Percentiles rank a stretch among this genome's conserved stretches.
Conservation (phyloP, 352 stramenopile species). For the Phytophthora capsici region DNA sequence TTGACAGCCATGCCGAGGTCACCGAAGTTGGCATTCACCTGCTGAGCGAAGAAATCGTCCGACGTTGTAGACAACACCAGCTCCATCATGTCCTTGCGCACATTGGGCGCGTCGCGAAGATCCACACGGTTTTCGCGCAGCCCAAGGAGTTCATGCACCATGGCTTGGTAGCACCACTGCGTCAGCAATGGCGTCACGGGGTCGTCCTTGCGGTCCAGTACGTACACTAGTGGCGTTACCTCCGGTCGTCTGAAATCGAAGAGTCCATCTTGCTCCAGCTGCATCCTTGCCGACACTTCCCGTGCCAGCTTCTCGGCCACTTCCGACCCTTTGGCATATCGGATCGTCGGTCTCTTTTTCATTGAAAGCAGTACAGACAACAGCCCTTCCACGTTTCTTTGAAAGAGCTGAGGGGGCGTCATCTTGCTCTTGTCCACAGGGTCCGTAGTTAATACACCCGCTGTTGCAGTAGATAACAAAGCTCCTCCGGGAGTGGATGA, state of each 20-base stretch:
- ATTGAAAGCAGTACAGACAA: constrained; percentile 95
- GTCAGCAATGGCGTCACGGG: constrained; percentile 98
- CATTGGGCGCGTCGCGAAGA: constrained; percentile 93
- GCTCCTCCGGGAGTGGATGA: constrained; percentile 26
- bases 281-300: constrained; percentile 95
- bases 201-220: constrained; percentile 98
- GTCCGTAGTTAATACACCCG: constrained; percentile 52
- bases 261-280: constrained; percentile 93
- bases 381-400: constrained; percentile 94
- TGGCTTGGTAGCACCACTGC: constrained; percentile 99
- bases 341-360: constrained; percentile 96
- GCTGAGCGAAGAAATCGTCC: constrained; percentile 96
- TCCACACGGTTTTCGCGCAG: constrained; percentile 98
- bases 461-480: constrained; percentile 47
- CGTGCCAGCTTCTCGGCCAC: constrained; percentile 94
- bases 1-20: constrained; percentile 96
- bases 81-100: constrained; percentile 97
- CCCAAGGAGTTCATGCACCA: constrained; percentile 99
- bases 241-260: constrained; percentile 96
- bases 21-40: constrained; percentile 99
- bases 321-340: constrained; percentile 94
- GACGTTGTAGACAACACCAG: constrained; percentile 96
- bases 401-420: constrained; percentile 63
- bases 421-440: constrained; percentile 42
- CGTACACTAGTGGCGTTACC: constrained; percentile 86